Conservation (phyloP, 805 yeast species). For the Yamadazyma sp. region DNA sequence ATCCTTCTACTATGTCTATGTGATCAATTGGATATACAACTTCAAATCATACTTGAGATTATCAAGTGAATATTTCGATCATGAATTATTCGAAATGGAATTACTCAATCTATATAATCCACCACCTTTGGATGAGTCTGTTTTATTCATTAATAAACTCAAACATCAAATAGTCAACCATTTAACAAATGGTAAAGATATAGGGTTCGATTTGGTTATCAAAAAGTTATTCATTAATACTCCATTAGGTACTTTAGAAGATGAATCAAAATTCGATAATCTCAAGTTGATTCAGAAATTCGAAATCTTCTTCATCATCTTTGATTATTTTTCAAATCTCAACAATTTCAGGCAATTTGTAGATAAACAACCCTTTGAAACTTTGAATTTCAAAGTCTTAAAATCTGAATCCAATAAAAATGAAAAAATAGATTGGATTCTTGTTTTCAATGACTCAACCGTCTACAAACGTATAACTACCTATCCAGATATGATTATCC, state of each 20-base stretch:
- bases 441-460: constrained; percentile 50
- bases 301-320: constrained; percentile 44
- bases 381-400: constrained; percentile 5
- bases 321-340: constrained; percentile 40
- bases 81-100: constrained; percentile 61
- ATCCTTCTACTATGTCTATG: constrained; percentile 23
- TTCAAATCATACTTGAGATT: constrained; percentile 52
- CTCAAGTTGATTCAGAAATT: constrained; percentile 46
- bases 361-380: constrained; percentile 34
- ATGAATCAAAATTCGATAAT: constrained; percentile 32
- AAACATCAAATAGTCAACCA: constrained; percentile 40
- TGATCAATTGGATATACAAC: constrained; percentile 54
- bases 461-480: constrained; percentile 39
- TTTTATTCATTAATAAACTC: constrained; percentile 40
- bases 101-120: constrained; percentile 37
- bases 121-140: constrained; percentile 31
- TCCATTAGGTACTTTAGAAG: constrained; percentile 13
- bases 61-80: constrained; percentile 51
- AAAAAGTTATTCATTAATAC: constrained; percentile 9
- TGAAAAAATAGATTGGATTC: constrained; percentile 26
- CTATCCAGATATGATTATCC: constrained; percentile 27
- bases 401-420: constrained; percentile 8
- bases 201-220: constrained; percentile 12
- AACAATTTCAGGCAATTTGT: constrained; percentile 47
- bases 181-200: constrained; percentile 30